Evolutionary conservation across 352 stramenopile genomes (phyloP).

Genomic region (Thalassiosira hispida): DNA sequence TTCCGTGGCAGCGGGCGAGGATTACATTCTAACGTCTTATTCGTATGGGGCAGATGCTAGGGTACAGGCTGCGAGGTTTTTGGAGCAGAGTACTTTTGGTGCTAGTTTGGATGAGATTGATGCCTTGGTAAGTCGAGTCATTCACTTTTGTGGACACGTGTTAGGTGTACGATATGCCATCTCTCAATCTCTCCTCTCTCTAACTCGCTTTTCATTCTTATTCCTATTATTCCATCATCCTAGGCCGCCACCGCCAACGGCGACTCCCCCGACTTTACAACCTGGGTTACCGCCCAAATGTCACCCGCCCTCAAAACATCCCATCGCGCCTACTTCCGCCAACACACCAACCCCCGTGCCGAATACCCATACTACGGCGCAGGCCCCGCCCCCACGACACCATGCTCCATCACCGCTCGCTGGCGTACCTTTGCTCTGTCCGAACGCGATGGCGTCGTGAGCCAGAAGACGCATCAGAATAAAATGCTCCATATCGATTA

Average conservation of each 20-base stretch:
- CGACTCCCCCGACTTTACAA: conserved; percentile 5
- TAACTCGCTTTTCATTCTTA: neutral
- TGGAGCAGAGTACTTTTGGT: conserved; percentile 66
- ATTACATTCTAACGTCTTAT: conserved; percentile 16
- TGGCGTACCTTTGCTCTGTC: conserved; percentile 4
- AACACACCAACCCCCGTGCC: neutral
- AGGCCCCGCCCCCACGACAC: neutral
- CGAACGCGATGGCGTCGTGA: conserved; percentile 5
- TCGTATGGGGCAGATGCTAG: neutral
- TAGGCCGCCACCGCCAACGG: neutral
- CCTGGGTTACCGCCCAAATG: conserved; percentile 6
- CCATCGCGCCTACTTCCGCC: conserved; percentile 6
- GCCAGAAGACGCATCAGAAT: conserved; percentile 1
- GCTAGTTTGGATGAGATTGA: conserved; percentile 15
- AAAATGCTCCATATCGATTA: conserved; percentile 9
- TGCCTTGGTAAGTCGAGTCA: neutral
- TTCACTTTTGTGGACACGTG: neutral
- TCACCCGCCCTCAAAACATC: conserved; percentile 1
- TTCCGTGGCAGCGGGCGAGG: neutral
- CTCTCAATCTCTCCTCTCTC: no score
- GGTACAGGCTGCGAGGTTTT: conserved; percentile 43
- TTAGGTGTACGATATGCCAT: neutral
- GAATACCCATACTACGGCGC: conserved; percentile 5
- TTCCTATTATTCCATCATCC: neutral
- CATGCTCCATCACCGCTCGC: neutral